Evolutionary conservation across 768 basidiomycete species (phyloP).

Genomic region (Phanerodontia chrysosporium): DNA sequence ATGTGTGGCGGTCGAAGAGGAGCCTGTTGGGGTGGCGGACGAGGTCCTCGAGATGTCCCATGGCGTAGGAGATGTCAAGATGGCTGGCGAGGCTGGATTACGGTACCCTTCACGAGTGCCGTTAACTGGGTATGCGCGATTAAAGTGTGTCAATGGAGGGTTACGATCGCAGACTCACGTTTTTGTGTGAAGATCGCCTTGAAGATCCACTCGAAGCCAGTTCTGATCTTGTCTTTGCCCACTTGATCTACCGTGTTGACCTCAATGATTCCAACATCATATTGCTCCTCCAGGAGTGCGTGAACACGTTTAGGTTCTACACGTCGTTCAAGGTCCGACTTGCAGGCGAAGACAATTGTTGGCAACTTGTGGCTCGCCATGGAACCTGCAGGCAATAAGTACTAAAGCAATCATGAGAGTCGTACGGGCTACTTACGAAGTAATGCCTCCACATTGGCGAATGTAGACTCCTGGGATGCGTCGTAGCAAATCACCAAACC

Average conservation of each 20-base stretch:
- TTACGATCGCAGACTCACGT: slow-evolving; percentile 36
- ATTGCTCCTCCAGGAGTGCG: slow-evolving; percentile 42
- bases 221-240: slow-evolving; percentile 70
- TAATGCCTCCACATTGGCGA: slow-evolving; percentile 60
- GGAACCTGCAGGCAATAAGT: slow-evolving; percentile 8
- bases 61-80: slow-evolving; percentile 44
- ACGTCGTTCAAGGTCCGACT: slow-evolving; percentile 62
- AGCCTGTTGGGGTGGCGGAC: slow-evolving; percentile 49
- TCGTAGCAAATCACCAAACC: slow-evolving; percentile 89
- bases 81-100: slow-evolving; percentile 72
- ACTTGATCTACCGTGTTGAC: slow-evolving; percentile 52
- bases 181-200: slow-evolving; percentile 8
- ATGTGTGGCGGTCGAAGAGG: slow-evolving; percentile 24
- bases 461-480: slow-evolving; percentile 56
- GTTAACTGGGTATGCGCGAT: background rate
- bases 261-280: slow-evolving; percentile 78
- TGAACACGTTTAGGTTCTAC: slow-evolving; percentile 55
- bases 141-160: background rate
- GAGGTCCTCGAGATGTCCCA: slow-evolving; percentile 50
- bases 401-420: slow-evolving; percentile 2
- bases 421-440: slow-evolving; percentile 51
- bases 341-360: slow-evolving; percentile 80
- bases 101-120: slow-evolving; percentile 36
- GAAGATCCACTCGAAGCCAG: slow-evolving; percentile 71
- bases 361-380: slow-evolving; percentile 53